phyloP scores from a whole-genome alignment of 352 stramenopile species.

The Globisporangium carolinianum region DNA sequence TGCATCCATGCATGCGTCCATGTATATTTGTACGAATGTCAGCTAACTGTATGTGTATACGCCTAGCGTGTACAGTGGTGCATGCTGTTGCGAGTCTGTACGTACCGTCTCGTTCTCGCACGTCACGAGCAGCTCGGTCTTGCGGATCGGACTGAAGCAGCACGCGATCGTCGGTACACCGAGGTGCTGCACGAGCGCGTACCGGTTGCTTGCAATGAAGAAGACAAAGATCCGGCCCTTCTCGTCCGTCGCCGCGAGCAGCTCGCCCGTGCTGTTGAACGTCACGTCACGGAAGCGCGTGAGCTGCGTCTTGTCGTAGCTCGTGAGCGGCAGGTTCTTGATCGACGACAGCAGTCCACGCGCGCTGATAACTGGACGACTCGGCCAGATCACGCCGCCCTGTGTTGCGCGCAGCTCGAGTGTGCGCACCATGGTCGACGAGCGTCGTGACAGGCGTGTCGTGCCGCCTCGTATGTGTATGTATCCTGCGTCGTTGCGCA shows the following conservation, averaged over 20 bases:
- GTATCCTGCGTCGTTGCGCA: too few species aligned
- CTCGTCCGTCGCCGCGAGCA: conserved; percentile 63
- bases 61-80: too few species aligned
- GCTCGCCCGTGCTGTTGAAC: conserved; percentile 62
- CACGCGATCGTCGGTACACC: conserved; percentile 48
- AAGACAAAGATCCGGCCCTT: conserved; percentile 78
- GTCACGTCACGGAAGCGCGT: conserved; percentile 51
- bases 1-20: too few species aligned
- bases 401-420: conserved; percentile 60
- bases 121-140: conserved; percentile 72
- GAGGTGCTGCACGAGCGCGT: conserved; percentile 65
- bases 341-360: conserved; percentile 62
- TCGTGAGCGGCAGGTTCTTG: conserved; percentile 57
- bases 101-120: conserved; percentile 75
- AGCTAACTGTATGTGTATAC: too few species aligned
- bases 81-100: background rate
- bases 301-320: conserved; percentile 36
- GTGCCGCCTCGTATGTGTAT: too few species aligned
- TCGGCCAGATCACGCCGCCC: conserved; percentile 70
- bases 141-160: conserved; percentile 62
- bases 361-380: conserved; percentile 55
- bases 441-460: background rate
- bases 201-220: conserved; percentile 70
- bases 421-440: conserved; percentile 45
- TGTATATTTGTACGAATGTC: too few species aligned